These are phyloP conservation scores for Mimosa pudica DNA, from an alignment of 306 rosid genomes.

Conservation along the genomic window DNA sequence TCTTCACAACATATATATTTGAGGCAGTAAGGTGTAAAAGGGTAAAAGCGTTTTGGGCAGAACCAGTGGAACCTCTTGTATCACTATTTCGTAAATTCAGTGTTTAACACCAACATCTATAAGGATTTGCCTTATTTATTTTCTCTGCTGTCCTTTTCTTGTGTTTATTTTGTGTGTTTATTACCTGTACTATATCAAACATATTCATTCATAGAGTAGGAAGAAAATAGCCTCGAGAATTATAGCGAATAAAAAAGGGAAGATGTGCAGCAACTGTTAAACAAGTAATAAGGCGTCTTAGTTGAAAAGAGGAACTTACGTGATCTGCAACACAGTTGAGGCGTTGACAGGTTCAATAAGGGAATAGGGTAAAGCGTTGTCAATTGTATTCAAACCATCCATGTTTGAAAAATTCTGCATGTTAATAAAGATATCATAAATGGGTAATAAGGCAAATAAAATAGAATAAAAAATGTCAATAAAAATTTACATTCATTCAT, in stretches of 20 bases:
- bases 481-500: conserved; percentile 1
- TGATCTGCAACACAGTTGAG: conserved; percentile 66
- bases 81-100: not conserved
- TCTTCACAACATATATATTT: not conserved
- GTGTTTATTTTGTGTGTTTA: not conserved
- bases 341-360: conserved; percentile 68
- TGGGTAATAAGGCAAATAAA: conserved; percentile 10
- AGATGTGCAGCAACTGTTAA: not conserved
- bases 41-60: not conserved
- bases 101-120: not conserved
- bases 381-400: conserved; percentile 44
- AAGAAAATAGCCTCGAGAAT: not conserved
- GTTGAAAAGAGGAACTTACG: conserved; percentile 52
- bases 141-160: not conserved
- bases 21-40: not conserved
- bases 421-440: not conserved
- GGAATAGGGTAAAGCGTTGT: conserved; percentile 55
- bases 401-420: conserved; percentile 55
- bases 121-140: not conserved
- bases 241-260: not conserved
- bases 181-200: not conserved
- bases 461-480: not conserved
- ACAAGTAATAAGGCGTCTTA: not conserved
- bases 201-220: not conserved
- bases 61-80: not conserved